Evolutionary conservation across 768 basidiomycete genomes (phyloP).

Genomic region (Suillus decipiens): DNA sequence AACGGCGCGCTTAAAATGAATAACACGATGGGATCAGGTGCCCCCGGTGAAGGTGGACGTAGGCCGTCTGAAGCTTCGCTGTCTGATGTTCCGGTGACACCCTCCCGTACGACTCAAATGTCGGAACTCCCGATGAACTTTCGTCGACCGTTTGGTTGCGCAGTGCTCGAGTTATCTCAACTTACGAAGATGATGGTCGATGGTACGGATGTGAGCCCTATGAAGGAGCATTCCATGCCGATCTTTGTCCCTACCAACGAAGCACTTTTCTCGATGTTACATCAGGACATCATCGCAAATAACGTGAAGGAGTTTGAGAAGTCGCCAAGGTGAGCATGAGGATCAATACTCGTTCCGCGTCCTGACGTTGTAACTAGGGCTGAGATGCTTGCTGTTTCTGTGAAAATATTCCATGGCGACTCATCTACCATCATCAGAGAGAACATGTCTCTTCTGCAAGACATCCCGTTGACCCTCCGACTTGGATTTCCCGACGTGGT

Average conservation of each 20-base stretch:
- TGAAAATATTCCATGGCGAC: conserved; percentile 89
- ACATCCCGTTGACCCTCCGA: conserved; percentile 78
- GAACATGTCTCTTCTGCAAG: conserved; percentile 81
- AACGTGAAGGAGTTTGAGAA: conserved; percentile 82
- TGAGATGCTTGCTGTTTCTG: conserved; percentile 80
- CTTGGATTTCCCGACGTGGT: conserved; percentile 97
- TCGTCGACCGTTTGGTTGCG: conserved; percentile 94
- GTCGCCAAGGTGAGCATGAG: conserved; percentile 61
- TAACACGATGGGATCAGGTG: conserved; percentile 48
- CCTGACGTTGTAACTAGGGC: conserved; percentile 51
- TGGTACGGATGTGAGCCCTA: conserved; percentile 58
- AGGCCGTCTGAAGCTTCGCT: conserved; percentile 56
- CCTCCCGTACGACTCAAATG: conserved; percentile 28
- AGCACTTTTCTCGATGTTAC: conserved; percentile 86
- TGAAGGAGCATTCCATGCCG: conserved; percentile 82
- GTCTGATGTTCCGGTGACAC: conserved; percentile 30
- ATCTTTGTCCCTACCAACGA: conserved; percentile 87
- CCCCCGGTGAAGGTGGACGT: conserved; percentile 45
- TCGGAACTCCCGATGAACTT: conserved; percentile 50
- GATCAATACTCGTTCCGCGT: conserved; percentile 1
- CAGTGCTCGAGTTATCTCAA: conserved; percentile 83
- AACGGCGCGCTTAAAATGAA: conserved; percentile 85
- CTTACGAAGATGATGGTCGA: conserved; percentile 68
- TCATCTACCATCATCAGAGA: conserved; percentile 72
- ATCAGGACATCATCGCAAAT: conserved; percentile 89